Percentiles rank a stretch among this genome's conserved stretches.
phyloP scores from a whole-genome alignment of 495 filamentous ascomycete genomes.

The Pyrenopolyporus hunteri region DNA sequence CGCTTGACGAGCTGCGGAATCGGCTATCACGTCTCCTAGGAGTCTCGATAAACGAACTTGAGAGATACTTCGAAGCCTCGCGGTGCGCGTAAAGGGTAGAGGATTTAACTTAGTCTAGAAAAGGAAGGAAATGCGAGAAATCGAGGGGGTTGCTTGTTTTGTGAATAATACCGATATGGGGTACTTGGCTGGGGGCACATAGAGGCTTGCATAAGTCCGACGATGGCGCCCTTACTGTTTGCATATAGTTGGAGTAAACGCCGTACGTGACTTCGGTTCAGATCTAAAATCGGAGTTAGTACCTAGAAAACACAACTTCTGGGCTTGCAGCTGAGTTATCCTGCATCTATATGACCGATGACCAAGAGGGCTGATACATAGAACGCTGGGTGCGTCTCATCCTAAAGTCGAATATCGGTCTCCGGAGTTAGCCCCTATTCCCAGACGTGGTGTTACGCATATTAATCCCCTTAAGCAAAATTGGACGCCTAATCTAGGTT shows the following conservation, averaged over 20 bases:
- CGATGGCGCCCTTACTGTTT: neutral
- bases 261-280: neutral
- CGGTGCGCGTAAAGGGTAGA: slow-evolving; percentile 6
- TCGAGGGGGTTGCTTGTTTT: neutral
- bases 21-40: slow-evolving; percentile 37
- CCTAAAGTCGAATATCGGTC: no score
- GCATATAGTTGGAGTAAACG: neutral
- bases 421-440: no score
- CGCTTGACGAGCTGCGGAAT: slow-evolving; percentile 36
- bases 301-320: no score
- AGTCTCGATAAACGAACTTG: slow-evolving; percentile 36
- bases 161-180: neutral
- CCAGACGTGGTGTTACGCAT: neutral
- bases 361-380: no score
- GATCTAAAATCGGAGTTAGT: no score
- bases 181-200: neutral
- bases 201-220: no score
- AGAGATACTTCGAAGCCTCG: slow-evolving; percentile 35
- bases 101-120: neutral
- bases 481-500: no score
- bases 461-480: no score
- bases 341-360: no score
- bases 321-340: no score
- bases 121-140: neutral
- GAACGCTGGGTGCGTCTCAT: no score